A percentile compares a stretch with the other conserved stretches of the same genome.
These are phyloP conservation scores for Viola pubescens DNA, from an alignment of 441 rosid species.

Conservation along the genomic window DNA sequence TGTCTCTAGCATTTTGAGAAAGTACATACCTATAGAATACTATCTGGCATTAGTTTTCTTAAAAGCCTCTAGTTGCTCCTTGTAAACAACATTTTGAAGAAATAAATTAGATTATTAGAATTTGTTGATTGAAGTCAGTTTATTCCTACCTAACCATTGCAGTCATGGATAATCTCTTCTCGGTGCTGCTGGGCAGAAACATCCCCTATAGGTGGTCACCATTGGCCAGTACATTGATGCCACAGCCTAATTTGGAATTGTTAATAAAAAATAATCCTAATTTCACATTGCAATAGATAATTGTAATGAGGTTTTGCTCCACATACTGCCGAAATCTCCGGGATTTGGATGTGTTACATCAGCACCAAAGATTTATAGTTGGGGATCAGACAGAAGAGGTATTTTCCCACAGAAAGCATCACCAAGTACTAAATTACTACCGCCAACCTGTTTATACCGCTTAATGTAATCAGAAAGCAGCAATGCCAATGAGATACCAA, in stretches of 20 bases:
- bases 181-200: slow-evolving; percentile 2
- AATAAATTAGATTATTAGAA: neutral
- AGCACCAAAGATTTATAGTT: slow-evolving; percentile 8
- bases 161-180: slow-evolving; percentile 1
- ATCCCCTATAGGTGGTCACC: neutral
- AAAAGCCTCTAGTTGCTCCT: neutral
- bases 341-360: slow-evolving; percentile 4
- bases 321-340: neutral
- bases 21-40: neutral
- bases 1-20: neutral
- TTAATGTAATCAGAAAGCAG: neutral
- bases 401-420: neutral
- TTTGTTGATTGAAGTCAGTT: neutral
- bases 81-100: neutral
- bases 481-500: neutral
- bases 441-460: neutral
- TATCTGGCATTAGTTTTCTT: neutral
- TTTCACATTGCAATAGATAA: neutral
- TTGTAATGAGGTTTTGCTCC: neutral
- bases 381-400: slow-evolving; percentile 1
- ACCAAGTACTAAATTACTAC: neutral
- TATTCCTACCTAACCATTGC: neutral
- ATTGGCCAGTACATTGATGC: slow-evolving; percentile 4
- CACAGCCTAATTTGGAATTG: neutral
- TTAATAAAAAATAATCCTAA: neutral